Conservation (phyloP, 371 early-diverging fungal species). For the Circinella minor region DNA sequence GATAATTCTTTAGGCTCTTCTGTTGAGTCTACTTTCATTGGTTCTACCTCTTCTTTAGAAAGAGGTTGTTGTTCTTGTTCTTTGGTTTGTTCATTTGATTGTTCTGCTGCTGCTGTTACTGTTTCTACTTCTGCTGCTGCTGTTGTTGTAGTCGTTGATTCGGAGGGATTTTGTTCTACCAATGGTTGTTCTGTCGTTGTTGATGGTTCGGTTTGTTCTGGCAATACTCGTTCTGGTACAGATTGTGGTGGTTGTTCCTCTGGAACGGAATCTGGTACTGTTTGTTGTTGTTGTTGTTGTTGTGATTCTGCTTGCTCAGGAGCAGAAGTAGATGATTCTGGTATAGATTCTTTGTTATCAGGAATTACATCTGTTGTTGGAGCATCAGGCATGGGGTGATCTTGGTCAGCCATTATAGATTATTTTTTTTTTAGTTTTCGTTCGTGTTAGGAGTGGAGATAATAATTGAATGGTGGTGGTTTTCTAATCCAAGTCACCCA, state of each 20-base stretch:
- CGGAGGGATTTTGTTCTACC: neutral
- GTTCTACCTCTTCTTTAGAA: neutral
- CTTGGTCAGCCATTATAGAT: neutral
- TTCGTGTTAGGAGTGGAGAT: neutral
- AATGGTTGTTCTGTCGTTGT: neutral
- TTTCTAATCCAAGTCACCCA: no score
- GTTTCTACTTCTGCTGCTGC: constrained; percentile 3
- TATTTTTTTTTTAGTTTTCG: neutral
- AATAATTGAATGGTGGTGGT: no score
- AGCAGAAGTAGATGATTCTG: constrained; percentile 4
- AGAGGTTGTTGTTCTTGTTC: constrained; percentile 3
- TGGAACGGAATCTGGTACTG: neutral
- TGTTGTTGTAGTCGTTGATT: neutral
- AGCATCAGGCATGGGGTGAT: constrained; percentile 9
- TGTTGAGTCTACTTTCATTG: neutral
- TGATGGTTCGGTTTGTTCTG: neutral
- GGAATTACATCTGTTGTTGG: neutral
- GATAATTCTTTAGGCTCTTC: neutral
- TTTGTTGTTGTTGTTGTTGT: constrained; percentile 2
- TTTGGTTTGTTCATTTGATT: neutral
- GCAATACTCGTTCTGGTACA: neutral
- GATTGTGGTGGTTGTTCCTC: neutral
- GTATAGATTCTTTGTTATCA: neutral
- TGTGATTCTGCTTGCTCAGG: neutral
- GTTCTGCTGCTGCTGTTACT: neutral